phyloP scores from a whole-genome alignment of 2,329 filamentous ascomycete genomes.

The Sporothrix pallida region DNA sequence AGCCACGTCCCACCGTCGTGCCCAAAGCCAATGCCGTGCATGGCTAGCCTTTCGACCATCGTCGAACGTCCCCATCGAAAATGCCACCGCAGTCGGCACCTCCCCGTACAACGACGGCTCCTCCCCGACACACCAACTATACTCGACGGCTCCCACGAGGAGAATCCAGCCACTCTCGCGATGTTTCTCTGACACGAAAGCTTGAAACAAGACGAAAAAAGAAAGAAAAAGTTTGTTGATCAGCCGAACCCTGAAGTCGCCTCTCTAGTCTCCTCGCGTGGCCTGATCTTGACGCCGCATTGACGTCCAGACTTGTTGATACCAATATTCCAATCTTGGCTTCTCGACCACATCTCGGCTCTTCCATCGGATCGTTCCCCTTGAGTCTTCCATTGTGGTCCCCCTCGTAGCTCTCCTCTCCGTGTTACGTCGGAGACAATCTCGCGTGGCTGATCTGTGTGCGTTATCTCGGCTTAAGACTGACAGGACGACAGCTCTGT shows the following conservation, averaged over 20 bases:
- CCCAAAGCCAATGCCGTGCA: not conserved
- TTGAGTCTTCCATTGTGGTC: not conserved
- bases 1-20: not conserved
- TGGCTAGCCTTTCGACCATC: not conserved
- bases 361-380: slow-evolving; percentile 4
- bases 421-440: not conserved
- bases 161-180: not conserved
- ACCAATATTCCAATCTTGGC: not conserved
- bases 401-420: not conserved
- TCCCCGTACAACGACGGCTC: slow-evolving; percentile 9
- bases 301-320: not conserved
- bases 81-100: not conserved
- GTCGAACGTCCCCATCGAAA: not conserved
- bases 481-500: not conserved
- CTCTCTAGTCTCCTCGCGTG: not conserved
- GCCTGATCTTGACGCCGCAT: slow-evolving; percentile 5
- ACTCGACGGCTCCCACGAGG: not conserved
- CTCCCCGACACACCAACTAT: not conserved
- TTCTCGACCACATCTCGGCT: slow-evolving; percentile 9
- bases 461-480: slow-evolving; percentile 1
- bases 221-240: not conserved
- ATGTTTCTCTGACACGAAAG: not conserved
- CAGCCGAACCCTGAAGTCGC: not conserved
- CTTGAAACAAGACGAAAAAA: not conserved
- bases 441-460: slow-evolving; percentile 5